Conservation (phyloP, 192 early-diverging fungal genomes). For the Linnemannia exigua region DNA sequence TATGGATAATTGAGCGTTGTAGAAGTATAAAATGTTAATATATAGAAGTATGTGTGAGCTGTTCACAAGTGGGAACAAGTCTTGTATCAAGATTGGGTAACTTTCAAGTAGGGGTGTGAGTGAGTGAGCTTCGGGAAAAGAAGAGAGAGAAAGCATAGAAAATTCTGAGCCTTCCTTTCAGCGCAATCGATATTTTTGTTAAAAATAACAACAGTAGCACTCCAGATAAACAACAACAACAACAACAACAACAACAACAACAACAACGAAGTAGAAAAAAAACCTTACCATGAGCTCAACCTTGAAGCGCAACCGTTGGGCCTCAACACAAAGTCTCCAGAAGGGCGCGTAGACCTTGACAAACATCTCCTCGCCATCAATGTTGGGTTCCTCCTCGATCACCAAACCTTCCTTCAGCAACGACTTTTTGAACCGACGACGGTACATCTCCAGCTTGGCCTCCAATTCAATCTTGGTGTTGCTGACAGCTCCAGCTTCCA, state of each 20-base stretch:
- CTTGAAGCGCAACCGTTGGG: slow-evolving; percentile 53
- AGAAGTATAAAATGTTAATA: background rate
- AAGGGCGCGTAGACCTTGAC: slow-evolving; percentile 61
- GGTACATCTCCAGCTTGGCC: slow-evolving; percentile 19
- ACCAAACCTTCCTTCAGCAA: slow-evolving; percentile 52
- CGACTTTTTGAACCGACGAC: slow-evolving; percentile 55
- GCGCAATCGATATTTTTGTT: background rate
- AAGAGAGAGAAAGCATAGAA: background rate
- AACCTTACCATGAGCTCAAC: slow-evolving; percentile 51
- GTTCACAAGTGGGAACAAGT: background rate
- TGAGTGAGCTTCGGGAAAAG: background rate
- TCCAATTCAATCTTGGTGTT: slow-evolving; percentile 33
- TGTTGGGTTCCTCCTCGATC: slow-evolving; percentile 55
- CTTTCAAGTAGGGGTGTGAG: background rate
- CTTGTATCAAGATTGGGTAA: background rate
- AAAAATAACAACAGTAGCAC: background rate
- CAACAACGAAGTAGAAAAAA: background rate
- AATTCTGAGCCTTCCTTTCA: background rate
- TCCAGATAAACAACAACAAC: background rate
- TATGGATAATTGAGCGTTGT: background rate
- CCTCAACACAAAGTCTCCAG: slow-evolving; percentile 56
- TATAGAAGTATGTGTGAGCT: background rate
- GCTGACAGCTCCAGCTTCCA: slow-evolving; percentile 11
- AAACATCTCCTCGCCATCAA: slow-evolving; percentile 56
- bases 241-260: background rate